Percentiles rank a stretch among this genome's conserved stretches.
phyloP scores from a whole-genome alignment of 2,329 filamentous ascomycete species.

The Trichoderma semiorbis region DNA sequence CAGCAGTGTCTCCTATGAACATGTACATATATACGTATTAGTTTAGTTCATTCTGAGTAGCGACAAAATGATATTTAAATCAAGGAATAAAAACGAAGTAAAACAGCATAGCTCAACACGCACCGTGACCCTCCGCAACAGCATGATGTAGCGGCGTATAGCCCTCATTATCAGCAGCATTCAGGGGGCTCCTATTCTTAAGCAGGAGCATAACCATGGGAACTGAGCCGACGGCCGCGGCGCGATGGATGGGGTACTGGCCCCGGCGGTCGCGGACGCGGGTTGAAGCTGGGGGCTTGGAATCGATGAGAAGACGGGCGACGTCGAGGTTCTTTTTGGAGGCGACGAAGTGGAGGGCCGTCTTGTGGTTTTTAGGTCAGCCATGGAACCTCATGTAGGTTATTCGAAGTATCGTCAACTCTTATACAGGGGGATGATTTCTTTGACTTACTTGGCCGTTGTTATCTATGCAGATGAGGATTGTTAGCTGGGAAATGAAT shows the following conservation, averaged over 20 bases:
- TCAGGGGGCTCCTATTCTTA: constrained; percentile 73
- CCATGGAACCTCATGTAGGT: background rate
- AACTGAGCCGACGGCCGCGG: constrained; percentile 83
- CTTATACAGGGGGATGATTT: background rate
- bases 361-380: constrained; percentile 45
- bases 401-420: background rate
- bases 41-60: background rate
- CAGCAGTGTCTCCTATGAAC: constrained; percentile 65
- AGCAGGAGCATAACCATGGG: constrained; percentile 81
- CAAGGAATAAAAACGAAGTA: background rate
- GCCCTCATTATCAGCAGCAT: constrained; percentile 77
- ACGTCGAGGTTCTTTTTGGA: constrained; percentile 86
- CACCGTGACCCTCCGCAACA: constrained; percentile 69
- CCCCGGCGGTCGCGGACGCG: constrained; percentile 79
- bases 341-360: constrained; percentile 84
- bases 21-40: background rate
- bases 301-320: constrained; percentile 70
- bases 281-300: constrained; percentile 67
- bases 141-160: constrained; percentile 89
- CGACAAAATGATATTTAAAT: background rate
- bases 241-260: constrained; percentile 88
- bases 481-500: background rate
- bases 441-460: constrained; percentile 55
- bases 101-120: constrained; percentile 26
- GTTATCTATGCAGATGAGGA: constrained; percentile 47